Conservation (phyloP, 306 rosid species). For the Canavalia ensiformis region DNA sequence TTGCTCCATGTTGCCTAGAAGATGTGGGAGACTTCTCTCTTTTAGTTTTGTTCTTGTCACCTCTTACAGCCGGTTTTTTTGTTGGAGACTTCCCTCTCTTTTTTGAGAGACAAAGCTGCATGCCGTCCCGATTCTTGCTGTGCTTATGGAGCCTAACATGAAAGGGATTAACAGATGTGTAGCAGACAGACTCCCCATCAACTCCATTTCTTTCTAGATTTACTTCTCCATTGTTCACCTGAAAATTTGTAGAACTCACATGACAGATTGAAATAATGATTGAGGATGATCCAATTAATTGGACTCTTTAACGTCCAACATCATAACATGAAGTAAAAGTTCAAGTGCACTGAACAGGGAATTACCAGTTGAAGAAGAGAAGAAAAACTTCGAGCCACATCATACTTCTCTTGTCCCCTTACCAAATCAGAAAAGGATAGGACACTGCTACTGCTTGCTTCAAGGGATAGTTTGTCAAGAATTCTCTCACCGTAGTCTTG, state of each 20-base stretch:
- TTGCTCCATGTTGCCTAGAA: conserved; percentile 43
- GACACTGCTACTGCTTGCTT: conserved; percentile 55
- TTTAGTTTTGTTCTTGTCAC: conserved; percentile 43
- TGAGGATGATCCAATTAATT: background rate
- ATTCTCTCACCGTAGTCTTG: conserved; percentile 78
- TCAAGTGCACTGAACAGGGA: conserved; percentile 18
- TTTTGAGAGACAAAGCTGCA: conserved; percentile 52
- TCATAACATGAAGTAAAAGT: conserved; percentile 34
- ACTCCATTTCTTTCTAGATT: conserved; percentile 65
- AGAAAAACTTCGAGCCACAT: conserved; percentile 89
- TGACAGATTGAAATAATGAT: background rate
- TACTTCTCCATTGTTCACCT: conserved; percentile 90
- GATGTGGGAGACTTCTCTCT: conserved; percentile 56
- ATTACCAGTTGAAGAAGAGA: conserved; percentile 93
- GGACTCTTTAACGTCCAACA: conserved; percentile 20
- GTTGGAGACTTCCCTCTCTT: conserved; percentile 71
- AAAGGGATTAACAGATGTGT: conserved; percentile 73
- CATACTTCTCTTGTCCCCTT: conserved; percentile 71
- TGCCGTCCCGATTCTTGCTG: conserved; percentile 48
- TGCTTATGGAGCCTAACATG: conserved; percentile 67
- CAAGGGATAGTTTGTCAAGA: conserved; percentile 70
- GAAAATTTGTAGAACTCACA: conserved; percentile 45
- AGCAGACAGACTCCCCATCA: conserved; percentile 63
- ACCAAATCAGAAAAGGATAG: conserved; percentile 77
- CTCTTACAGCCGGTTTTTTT: conserved; percentile 51